Evolutionary conservation across 1,139 yeast genomes (phyloP).

Genomic region (Scheffersomyces quercinus): DNA sequence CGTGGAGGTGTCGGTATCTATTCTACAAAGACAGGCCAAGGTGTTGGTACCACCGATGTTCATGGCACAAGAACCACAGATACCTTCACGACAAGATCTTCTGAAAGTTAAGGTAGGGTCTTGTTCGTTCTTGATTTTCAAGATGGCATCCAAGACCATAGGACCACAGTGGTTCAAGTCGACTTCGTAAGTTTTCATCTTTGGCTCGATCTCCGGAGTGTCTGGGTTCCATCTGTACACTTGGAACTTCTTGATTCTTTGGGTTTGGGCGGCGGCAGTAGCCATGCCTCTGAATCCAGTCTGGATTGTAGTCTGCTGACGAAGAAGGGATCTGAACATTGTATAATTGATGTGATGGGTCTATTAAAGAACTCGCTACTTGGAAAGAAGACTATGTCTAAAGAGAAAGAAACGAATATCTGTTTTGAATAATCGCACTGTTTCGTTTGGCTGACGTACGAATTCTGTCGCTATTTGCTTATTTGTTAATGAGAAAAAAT

Average conservation of each 20-base stretch:
- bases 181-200: constrained; percentile 76
- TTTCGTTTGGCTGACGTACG: too few relatives aligned
- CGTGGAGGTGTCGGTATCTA: constrained; percentile 74
- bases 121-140: constrained; percentile 94
- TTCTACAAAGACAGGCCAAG: constrained; percentile 92
- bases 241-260: constrained; percentile 78
- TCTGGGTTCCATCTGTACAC: constrained; percentile 99
- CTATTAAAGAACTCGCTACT: too few relatives aligned
- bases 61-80: constrained; percentile 99
- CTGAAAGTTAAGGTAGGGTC: constrained; percentile 94
- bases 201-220: constrained; percentile 90
- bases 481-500: neutral
- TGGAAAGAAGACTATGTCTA: too few relatives aligned
- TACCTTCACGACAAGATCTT: constrained; percentile 99
- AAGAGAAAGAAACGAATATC: too few relatives aligned
- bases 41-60: constrained; percentile 98
- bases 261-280: constrained; percentile 41
- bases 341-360: neutral
- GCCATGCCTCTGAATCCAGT: constrained; percentile 38
- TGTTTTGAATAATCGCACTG: too few relatives aligned
- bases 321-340: constrained; percentile 24
- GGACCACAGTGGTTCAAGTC: constrained; percentile 95
- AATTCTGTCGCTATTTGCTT: too few relatives aligned
- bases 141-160: constrained; percentile 92
- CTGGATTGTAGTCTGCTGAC: constrained; percentile 13